Base-by-base conservation (phyloP, 2,329 filamentous ascomycete species). In the Aspergillus jensenii region DNA sequence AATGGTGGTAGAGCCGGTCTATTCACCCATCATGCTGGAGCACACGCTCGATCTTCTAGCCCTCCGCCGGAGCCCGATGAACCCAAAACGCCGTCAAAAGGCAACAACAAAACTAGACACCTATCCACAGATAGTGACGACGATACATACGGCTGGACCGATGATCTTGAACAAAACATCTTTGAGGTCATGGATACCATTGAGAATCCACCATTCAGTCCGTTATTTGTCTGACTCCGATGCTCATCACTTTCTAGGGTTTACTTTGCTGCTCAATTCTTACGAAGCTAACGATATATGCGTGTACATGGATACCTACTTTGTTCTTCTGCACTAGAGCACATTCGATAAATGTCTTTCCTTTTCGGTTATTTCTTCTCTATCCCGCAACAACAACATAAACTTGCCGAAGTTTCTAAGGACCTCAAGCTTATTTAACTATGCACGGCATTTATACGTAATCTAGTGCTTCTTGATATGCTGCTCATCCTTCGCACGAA, bases 141-240 rank as follows among this genome's bases (percentile, higher is more conserved):
- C 6, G 56, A 58, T 12, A 44, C 55, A 15, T 58, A 58, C 17
- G 56, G 40, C 12, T 58, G 56, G 56, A 23, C 49, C 31, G 50
- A 50, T 40, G 49, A 53, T 3, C 21, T 58, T 12, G 21, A 27
- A 8, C 27, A 25, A 7, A 47, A 37, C 19, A 8, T 54, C 3
- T 25, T 47, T 21, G 35, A 35, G 12, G 9, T 57, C 17, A 41
- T 37, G 19, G 23, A 44, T 12, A 35, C 11, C 12, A 43, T 52
- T 11, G 55, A 57, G 11, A 52, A 57, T 17, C 43, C 23, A 31
- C 5, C 14, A 33, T 19, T 9, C 9, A 46, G 43, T 15, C 52
- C 35, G n/a, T 23, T 54, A 15, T 54, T 48, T 11, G 21, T 54
- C 19, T 54, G 35, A 54, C 15, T 14, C n/a, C n/a, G 12, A 7